These are phyloP conservation scores for Claviceps sp. DNA, from an alignment of 2,329 filamentous ascomycete genomes.

Conservation along the genomic window DNA sequence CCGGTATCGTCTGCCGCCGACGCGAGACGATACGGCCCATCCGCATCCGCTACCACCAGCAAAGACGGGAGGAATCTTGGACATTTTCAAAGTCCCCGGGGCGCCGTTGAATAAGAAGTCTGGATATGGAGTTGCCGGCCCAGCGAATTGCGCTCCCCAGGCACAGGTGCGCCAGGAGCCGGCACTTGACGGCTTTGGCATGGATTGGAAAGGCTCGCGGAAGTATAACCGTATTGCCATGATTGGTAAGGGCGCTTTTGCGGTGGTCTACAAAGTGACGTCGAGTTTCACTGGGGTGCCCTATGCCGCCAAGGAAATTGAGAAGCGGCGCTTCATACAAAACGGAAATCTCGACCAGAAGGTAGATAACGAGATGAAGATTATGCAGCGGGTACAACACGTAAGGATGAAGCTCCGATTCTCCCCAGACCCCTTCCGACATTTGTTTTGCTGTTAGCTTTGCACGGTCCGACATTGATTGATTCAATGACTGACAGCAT, in stretches of 20 bases:
- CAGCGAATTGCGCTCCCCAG: slow-evolving; percentile 7
- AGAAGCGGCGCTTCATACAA: slow-evolving; percentile 87
- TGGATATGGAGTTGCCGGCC: slow-evolving; percentile 1
- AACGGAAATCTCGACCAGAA: slow-evolving; percentile 82
- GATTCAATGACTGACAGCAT: neutral
- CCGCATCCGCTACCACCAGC: slow-evolving; percentile 16
- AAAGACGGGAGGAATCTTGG: slow-evolving; percentile 32
- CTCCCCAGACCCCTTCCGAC: neutral
- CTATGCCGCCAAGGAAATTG: slow-evolving; percentile 86
- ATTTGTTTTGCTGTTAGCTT: no score
- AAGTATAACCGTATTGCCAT: slow-evolving; percentile 72
- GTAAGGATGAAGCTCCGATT: slow-evolving; percentile 33
- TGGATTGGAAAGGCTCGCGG: slow-evolving; percentile 69
- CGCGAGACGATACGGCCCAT: slow-evolving; percentile 34
- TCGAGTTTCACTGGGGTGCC: slow-evolving; percentile 71
- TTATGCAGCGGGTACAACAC: slow-evolving; percentile 78
- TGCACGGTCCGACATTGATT: neutral
- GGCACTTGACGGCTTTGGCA: slow-evolving; percentile 23
- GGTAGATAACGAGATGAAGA: slow-evolving; percentile 92
- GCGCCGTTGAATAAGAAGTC: slow-evolving; percentile 5
- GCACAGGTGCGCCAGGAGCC: slow-evolving; percentile 15
- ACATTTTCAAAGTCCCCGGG: slow-evolving; percentile 19
- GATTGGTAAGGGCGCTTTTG: slow-evolving; percentile 90
- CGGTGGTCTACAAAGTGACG: slow-evolving; percentile 81
- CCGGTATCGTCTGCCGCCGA: slow-evolving; percentile 23